phyloP scores from a whole-genome alignment of 2,329 filamentous ascomycete species.

The Epichloe sibirici region DNA sequence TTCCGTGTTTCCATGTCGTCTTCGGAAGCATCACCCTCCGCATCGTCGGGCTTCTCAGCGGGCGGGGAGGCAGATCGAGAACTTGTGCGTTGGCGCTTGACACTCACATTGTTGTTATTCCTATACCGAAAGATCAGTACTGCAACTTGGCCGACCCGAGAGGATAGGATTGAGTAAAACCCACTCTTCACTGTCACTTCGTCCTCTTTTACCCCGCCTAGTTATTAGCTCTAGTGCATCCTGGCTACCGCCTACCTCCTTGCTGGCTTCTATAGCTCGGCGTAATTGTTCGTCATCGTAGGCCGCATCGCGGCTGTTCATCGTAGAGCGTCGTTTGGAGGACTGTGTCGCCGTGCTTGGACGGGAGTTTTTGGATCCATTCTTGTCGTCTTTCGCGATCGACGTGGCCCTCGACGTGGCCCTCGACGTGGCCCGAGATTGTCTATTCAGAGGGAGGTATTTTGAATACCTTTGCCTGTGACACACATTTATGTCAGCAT shows the following conservation, averaged over 20 bases:
- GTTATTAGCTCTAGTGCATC: constrained; percentile 37
- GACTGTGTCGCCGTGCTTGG: constrained; percentile 39
- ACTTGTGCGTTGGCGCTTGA: constrained; percentile 74
- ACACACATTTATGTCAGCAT: constrained; percentile 24
- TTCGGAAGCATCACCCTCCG: constrained; percentile 54
- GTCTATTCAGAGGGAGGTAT: constrained; percentile 47
- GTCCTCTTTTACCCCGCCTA: constrained; percentile 65
- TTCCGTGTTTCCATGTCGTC: constrained; percentile 47
- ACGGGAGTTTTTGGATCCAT: constrained; percentile 43
- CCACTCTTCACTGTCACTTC: constrained; percentile 92
- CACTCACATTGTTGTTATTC: constrained; percentile 57
- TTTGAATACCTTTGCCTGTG: constrained; percentile 53
- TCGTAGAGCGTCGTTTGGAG: constrained; percentile 82
- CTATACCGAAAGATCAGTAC: constrained; percentile 11
- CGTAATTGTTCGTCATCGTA: constrained; percentile 90
- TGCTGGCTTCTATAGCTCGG: constrained; percentile 89
- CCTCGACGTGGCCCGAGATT: constrained; percentile 44
- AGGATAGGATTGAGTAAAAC: constrained; percentile 24
- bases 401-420: constrained; percentile 57
- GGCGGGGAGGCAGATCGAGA: constrained; percentile 59
- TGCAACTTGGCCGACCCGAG: constrained; percentile 13
- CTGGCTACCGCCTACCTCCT: constrained; percentile 52
- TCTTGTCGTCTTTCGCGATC: constrained; percentile 49
- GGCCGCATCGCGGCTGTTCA: constrained; percentile 91
- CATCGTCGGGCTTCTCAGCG: constrained; percentile 31